Evolutionary conservation across 352 stramenopile genomes (phyloP).

Genomic region (Pythium pyrilobum): DNA sequence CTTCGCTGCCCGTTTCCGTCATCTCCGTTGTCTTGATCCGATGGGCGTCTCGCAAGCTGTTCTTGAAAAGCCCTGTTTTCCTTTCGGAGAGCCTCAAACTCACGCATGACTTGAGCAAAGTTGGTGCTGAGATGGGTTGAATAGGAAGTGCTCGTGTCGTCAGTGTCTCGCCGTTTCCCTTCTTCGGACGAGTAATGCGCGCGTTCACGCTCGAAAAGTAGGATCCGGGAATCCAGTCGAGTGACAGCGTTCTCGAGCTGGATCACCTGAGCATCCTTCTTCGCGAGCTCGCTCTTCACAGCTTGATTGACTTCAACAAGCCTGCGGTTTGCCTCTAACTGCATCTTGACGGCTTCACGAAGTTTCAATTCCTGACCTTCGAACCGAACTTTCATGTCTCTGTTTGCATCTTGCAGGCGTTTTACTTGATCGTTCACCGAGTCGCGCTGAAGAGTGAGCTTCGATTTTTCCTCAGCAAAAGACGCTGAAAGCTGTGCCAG

Average conservation of each 20-base stretch:
- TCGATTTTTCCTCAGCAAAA: not conserved
- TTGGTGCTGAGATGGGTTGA: conserved; percentile 39
- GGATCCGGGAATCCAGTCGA: conserved; percentile 39
- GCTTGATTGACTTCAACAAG: conserved; percentile 33
- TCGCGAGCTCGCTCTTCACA: conserved; percentile 31
- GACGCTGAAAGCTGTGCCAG: not conserved
- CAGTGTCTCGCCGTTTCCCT: conserved; percentile 24
- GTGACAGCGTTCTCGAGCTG: conserved; percentile 29
- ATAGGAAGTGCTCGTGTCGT: conserved; percentile 25
- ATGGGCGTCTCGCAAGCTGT: not conserved
- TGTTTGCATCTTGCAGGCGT: conserved; percentile 5
- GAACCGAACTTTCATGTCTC: conserved; percentile 17
- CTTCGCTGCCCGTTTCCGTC: not conserved
- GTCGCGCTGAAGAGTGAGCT: conserved; percentile 15
- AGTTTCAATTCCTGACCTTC: conserved; percentile 30
- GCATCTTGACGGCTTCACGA: conserved; percentile 27
- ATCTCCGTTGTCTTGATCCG: not conserved
- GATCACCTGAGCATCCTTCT: conserved; percentile 15
- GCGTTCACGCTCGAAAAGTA: conserved; percentile 45
- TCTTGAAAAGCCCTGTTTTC: conserved; percentile 37
- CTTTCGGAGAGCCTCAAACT: conserved; percentile 40
- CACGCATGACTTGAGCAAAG: conserved; percentile 29
- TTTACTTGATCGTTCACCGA: conserved; percentile 10
- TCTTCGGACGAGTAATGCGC: conserved; percentile 31
- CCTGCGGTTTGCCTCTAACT: conserved; percentile 37